Conservation (phyloP, 2,329 filamentous ascomycete genomes). For the Bipolaris gigantea region DNA sequence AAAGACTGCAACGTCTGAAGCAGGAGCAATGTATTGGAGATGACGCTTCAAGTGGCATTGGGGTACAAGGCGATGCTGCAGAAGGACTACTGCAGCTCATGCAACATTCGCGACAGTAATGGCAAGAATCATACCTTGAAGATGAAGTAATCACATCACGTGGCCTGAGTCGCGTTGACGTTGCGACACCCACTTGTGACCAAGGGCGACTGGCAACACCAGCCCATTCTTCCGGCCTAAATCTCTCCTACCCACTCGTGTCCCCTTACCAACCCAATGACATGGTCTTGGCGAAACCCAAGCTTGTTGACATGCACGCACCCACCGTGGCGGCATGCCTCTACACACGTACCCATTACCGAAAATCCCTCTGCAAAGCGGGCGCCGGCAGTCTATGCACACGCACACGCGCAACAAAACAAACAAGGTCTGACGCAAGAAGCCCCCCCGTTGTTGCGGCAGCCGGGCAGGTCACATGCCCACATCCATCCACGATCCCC, state of each 20-base stretch:
- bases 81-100: constrained; percentile 57
- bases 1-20: constrained; percentile 30
- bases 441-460: too few relatives aligned
- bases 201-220: not conserved
- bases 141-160: not conserved
- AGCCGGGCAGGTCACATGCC: too few relatives aligned
- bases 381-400: too few relatives aligned
- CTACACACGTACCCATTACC: too few relatives aligned
- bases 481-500: too few relatives aligned
- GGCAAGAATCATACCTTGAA: not conserved
- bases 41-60: constrained; percentile 48
- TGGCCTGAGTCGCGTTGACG: not conserved
- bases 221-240: not conserved
- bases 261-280: not conserved
- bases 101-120: constrained; percentile 27
- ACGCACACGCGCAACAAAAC: too few relatives aligned
- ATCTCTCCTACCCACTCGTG: not conserved
- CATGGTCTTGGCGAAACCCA: not conserved
- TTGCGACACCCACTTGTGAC: not conserved
- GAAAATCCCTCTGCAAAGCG: too few relatives aligned
- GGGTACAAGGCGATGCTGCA: constrained; percentile 54
- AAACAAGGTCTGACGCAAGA: too few relatives aligned
- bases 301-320: not conserved
- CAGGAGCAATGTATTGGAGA: constrained; percentile 35
- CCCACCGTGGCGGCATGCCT: too few relatives aligned